Evolutionary conservation across 495 filamentous ascomycete genomes (phyloP).

Genomic region (Aspergillus wentii): DNA sequence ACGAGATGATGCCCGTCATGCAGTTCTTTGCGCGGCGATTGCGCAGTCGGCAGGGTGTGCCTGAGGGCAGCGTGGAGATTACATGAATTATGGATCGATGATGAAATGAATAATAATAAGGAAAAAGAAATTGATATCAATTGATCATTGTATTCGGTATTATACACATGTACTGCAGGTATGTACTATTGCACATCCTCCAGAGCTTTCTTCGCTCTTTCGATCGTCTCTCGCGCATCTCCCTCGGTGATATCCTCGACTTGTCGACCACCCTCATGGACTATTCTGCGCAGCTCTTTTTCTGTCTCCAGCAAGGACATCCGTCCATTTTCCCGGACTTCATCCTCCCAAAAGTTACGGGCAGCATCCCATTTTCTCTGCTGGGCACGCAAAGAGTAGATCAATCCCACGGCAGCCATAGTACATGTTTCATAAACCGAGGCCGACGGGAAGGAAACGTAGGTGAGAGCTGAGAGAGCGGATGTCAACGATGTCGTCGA

Average conservation of each 20-base stretch:
- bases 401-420: conserved; percentile 71
- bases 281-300: conserved; percentile 49
- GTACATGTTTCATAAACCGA: conserved; percentile 71
- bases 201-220: conserved; percentile 51
- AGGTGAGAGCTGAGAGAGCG: conserved; percentile 63
- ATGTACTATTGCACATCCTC: conserved; percentile 31
- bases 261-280: conserved; percentile 45
- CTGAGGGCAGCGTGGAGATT: conserved; percentile 56
- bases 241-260: conserved; percentile 29
- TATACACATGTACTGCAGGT: conserved; percentile 1
- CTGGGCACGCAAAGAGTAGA: conserved; percentile 67
- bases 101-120: not conserved
- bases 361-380: conserved; percentile 76
- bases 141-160: not conserved
- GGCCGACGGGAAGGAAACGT: conserved; percentile 52
- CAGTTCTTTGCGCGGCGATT: conserved; percentile 80
- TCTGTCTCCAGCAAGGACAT: conserved; percentile 68
- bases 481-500: conserved; percentile 58
- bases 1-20: conserved; percentile 94
- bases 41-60: conserved; percentile 57
- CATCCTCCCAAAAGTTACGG: conserved; percentile 64
- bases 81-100: conserved; percentile 12
- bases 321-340: conserved; percentile 76
- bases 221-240: conserved; percentile 46
- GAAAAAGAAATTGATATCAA: not conserved